Conservation (phyloP, 2,329 filamentous ascomycete species). For the Zarea fungicola region DNA sequence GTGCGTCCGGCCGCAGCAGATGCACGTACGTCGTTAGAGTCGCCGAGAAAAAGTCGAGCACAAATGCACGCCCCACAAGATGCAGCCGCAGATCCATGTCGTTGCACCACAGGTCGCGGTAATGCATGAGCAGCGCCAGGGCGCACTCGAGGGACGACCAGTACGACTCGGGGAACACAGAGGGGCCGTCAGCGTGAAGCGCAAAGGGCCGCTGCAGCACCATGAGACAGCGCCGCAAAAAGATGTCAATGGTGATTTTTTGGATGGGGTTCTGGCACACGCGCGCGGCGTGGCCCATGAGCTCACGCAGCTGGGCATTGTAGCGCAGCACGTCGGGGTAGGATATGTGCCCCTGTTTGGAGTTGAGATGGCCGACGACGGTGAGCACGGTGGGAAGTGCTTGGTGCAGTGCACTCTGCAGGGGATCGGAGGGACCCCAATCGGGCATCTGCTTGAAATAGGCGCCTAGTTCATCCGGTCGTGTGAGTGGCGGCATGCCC, state of each 20-base stretch:
- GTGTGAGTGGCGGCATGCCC: slow-evolving; percentile 30
- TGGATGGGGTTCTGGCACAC: slow-evolving; percentile 27
- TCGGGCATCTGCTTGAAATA: slow-evolving; percentile 21
- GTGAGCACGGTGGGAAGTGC: slow-evolving; percentile 27
- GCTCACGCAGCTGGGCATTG: slow-evolving; percentile 27
- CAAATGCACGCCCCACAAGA: slow-evolving; percentile 29
- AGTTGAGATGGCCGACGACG: slow-evolving; percentile 29
- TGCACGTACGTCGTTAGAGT: slow-evolving; percentile 29
- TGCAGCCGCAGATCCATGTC: slow-evolving; percentile 23
- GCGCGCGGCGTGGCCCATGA: slow-evolving; percentile 26
- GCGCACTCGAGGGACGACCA: slow-evolving; percentile 34
- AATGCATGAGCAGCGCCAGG: slow-evolving; percentile 30
- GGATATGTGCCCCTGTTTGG: slow-evolving; percentile 25
- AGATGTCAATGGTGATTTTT: slow-evolving; percentile 30
- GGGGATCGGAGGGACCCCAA: slow-evolving; percentile 23
- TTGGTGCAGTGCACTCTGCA: slow-evolving; percentile 28
- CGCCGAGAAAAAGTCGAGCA: slow-evolving; percentile 32
- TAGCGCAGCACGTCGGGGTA: slow-evolving; percentile 30
- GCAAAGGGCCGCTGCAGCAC: slow-evolving; percentile 32
- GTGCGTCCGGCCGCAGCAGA: slow-evolving; percentile 30
- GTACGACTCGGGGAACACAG: slow-evolving; percentile 30
- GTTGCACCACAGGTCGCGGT: slow-evolving; percentile 29
- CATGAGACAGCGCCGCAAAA: slow-evolving; percentile 30
- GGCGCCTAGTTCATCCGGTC: slow-evolving; percentile 26
- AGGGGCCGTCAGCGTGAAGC: slow-evolving; percentile 27